Base-by-base conservation (phyloP, 108 stramenopile species). In the Cyclotella atomus region DNA sequence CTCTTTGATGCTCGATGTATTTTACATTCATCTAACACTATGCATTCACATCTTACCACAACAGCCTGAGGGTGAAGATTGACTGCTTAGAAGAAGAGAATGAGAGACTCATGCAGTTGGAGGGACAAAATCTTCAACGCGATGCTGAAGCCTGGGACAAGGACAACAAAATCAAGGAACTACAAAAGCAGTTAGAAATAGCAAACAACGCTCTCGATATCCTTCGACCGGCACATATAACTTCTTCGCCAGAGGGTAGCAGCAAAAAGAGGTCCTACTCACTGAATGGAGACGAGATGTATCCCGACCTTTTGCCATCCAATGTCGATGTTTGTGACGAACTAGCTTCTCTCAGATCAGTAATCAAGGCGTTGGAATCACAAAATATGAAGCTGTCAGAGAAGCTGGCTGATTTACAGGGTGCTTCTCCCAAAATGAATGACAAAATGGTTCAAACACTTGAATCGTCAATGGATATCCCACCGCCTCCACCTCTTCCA, bases 71-170 rank as follows among this genome's bases (percentile, higher is more conserved):
- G 55, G 38, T 36, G 23, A 65, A 45, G 57, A 81, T 81, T 53
- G 46, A 43, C 28, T 52, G 61, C 2, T 66, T 81, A 20, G 73
- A 81, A 53, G 59, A 56, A 45, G 80, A 81, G 9, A 81, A 70
- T 49, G 36, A 75, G 36, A 53, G 68, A 0, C 61, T 81, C 38
- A 20, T 64, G 52, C 29, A 59, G 20, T 41, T 68, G 12, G 72
- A 81, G 10, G 23, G 23, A 27, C 66, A 73, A 16, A 68, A 45
- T 21, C 44, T 81, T 15, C 68, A 81, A 38, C 36, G 33, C 23
- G 75, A 76, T 32, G 75, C 75, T 41, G 36, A 43, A 2, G 49
- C 46, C 24, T 69, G 67, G 60, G 75, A 68, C n/a, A 68, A 69
- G 16, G 68, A 76, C 17, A 35, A 68, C 32, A 25, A 53, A 29